Evolutionary conservation across 257 asterid species (phyloP), one percentile per base, ranked within the genome.

Genomic region (Marsdenia floribunda): DNA sequence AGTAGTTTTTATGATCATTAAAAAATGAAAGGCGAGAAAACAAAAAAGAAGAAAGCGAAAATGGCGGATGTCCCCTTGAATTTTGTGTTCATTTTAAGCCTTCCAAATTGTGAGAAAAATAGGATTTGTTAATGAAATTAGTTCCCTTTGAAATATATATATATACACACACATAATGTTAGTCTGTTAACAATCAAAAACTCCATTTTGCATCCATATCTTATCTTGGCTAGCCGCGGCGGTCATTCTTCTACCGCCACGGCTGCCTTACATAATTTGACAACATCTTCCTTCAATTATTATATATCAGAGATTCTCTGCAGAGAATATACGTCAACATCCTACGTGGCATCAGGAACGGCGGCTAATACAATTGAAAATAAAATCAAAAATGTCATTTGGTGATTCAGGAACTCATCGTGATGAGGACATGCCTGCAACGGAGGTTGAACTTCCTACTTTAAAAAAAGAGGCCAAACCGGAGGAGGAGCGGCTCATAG

Each of bases 401-500:
- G 22, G 58, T 40, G 54, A 70, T 52, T 38, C 42, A 74, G 58
- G 70, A 19, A 7, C 2, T 52, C 19, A 52, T 50, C 19, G 19
- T 5, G 57, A 3, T 52, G 57, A 52, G 5, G 6, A n/a, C 49
- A 26, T 40, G 38, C 5, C 18, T 24, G 0, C 67, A 83, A 0
- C 46, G 81, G 2, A 42, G 46, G 0, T 0, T 42, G 6, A 42
- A 5, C 83, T 29, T 1, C 33, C 33, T 29, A 29, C 81, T 0
- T 82, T 85, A 0, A 77, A 87, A 0, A 69, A 80, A 67, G 83
- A 81, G 35, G 85, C 96, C 0, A 88, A 86, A 71, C 76, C 82
- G 46, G 95, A 91, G 68, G 98, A 91, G 67, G 55, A 86, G 50
- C 94, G 87, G 46, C 90, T 88, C 0, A 55, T 93, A 15, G 96